Evolutionary conservation across 176 grass and related monocot genomes (phyloP), one percentile per base, ranked within the genome.

Genomic region (Chloris gayana): DNA sequence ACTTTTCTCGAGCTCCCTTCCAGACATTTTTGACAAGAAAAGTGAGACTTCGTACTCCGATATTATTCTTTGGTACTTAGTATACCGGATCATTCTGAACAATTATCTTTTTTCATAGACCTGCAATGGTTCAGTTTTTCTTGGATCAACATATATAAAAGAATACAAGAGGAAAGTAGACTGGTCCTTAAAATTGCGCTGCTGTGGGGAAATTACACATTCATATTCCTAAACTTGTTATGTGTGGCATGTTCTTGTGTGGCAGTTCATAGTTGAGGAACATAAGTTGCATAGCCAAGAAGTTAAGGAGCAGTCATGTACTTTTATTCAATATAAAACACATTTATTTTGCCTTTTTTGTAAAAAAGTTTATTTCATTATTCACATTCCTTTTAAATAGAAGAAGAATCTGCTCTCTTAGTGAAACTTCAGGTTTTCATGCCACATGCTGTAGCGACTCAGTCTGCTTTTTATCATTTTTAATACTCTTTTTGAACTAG

Each of bases 21-120:
- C 95, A 62, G 92, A 92, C 57, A 90, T 85, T 79, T 90, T 98
- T 69, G 83, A 92, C 37, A 92, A 85, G 77, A 98, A 92, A 89
- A 82, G 95, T 98, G 65, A 86, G 85, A 29, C 39, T 38, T 72
- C 59, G 50, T 69, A 76, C 69, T 47, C 53, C 71, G 8, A 87
- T 11, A 51, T 1, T 60, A 62, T 45, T 50, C 30, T 64, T 32
- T 64, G 4, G 30, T 61, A 58, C 42, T 82, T 47, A 31, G 31
- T 51, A 6, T 68, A 41, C 72, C 37, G 49, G n/a, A 27, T 82
- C 33, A 51, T 65, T 49, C 58, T 82, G 67, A 67, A 46, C 37
- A 57, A 50, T 75, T 17, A 13, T 35, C 67, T 38, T 77, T 38
- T 77, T 54, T 25, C 68, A 35, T 50, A 45, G 69, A 63, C 57